These are phyloP conservation scores for Solanum corneliomulleri DNA, from an alignment of 257 asterid genomes.

Conservation along the genomic window DNA sequence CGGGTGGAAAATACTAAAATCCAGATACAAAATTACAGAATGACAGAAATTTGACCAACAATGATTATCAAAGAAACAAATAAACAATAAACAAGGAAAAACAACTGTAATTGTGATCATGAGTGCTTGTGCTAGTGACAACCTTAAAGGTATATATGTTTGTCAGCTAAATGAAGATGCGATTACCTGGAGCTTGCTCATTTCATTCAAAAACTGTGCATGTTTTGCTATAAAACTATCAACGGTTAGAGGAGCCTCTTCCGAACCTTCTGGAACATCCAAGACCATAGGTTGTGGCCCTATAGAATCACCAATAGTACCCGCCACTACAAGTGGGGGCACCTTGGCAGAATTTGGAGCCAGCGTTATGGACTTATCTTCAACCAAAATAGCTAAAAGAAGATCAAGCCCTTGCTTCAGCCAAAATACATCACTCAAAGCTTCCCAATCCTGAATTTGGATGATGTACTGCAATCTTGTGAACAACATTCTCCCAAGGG, in stretches of 20 bases:
- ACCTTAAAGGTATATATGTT: not conserved
- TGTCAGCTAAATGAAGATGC: not conserved
- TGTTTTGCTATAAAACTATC: constrained; percentile 76
- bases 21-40: not conserved
- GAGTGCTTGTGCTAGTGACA: not conserved
- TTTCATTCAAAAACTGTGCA: constrained; percentile 66
- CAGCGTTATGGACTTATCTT: constrained; percentile 83
- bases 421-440: constrained; percentile 96
- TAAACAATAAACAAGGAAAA: not conserved
- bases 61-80: not conserved
- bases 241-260: constrained; percentile 75
- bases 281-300: constrained; percentile 73
- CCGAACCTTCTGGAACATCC: constrained; percentile 67
- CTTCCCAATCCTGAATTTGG: constrained; percentile 97
- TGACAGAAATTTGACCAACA: not conserved
- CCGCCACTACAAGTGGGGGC: constrained; percentile 53
- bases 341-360: constrained; percentile 97
- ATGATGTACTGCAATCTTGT: constrained; percentile 86
- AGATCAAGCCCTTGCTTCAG: constrained; percentile 99
- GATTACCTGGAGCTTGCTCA: constrained; percentile 87
- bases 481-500: constrained; percentile 83
- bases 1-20: not conserved
- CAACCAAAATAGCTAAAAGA: constrained; percentile 88
- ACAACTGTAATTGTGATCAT: not conserved
- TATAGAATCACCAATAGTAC: constrained; percentile 37